These are phyloP conservation scores for Phytopythium ostracodes DNA, from an alignment of 352 stramenopile genomes.

Conservation along the genomic window DNA sequence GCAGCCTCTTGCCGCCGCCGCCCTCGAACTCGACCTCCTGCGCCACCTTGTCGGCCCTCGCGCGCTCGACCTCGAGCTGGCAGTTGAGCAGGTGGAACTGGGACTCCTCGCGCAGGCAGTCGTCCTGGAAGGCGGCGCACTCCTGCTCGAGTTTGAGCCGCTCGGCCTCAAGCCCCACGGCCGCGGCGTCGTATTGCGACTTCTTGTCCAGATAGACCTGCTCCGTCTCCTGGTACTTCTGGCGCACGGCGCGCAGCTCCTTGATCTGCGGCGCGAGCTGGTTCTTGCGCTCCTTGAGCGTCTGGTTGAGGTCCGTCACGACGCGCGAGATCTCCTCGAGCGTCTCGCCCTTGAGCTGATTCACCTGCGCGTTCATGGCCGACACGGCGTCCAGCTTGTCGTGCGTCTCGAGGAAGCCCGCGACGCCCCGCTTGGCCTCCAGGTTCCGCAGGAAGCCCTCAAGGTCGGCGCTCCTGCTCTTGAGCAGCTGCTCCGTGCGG, in stretches of 20 bases:
- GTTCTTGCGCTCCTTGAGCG: conserved; percentile 89
- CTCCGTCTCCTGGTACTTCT: conserved; percentile 90
- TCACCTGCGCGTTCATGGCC: conserved; percentile 85
- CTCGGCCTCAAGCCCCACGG: conserved; percentile 83
- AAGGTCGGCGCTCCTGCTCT: conserved; percentile 78
- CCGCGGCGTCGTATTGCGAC: conserved; percentile 86
- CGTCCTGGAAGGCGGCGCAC: conserved; percentile 83
- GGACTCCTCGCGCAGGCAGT: conserved; percentile 85
- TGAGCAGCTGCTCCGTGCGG: conserved; percentile 90
- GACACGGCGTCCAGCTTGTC: conserved; percentile 85
- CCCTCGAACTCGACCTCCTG: conserved; percentile 87
- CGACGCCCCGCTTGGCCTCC: conserved; percentile 83
- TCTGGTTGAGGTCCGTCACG: conserved; percentile 90
- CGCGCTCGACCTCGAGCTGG: conserved; percentile 67
- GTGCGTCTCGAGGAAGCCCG: conserved; percentile 85
- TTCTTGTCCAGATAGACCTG: conserved; percentile 87
- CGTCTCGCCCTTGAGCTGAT: conserved; percentile 90
- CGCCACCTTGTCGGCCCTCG: conserved; percentile 74
- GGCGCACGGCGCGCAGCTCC: conserved; percentile 84
- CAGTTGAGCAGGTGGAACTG: conserved; percentile 85
- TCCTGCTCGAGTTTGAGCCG: conserved; percentile 89
- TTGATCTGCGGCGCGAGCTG: conserved; percentile 92
- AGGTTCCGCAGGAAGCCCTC: conserved; percentile 83
- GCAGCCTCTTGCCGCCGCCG: conserved; percentile 57
- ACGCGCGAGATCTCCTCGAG: conserved; percentile 92